A percentile compares a stretch with the other conserved stretches of the same genome.
These are phyloP conservation scores for Rhodotorula sp. DNA, from an alignment of 1,284 basidiomycete genomes.

Conservation along the genomic window DNA sequence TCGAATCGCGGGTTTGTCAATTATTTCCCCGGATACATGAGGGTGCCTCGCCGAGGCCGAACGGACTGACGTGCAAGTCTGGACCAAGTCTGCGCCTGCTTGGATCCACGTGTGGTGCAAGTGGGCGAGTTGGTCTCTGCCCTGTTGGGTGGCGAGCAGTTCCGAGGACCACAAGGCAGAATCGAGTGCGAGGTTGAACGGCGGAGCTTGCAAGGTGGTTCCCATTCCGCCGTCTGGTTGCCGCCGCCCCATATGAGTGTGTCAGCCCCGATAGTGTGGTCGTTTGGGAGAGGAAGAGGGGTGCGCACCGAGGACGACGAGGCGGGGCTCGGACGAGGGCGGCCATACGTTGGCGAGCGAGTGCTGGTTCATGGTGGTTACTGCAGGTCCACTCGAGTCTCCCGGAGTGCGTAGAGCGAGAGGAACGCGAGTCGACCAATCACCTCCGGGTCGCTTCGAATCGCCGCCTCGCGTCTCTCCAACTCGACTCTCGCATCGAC, in stretches of 20 bases:
- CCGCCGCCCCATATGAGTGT: too few relatives aligned
- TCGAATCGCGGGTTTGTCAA: neutral
- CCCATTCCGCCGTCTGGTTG: conserved; percentile 32
- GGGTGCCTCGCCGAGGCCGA: too few relatives aligned
- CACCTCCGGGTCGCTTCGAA: too few relatives aligned
- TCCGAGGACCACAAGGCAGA: conserved; percentile 35
- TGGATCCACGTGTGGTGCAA: conserved; percentile 75
- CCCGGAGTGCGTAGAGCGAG: neutral
- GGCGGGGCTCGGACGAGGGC: too few relatives aligned
- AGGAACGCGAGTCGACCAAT: too few relatives aligned
- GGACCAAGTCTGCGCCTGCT: conserved; percentile 62
- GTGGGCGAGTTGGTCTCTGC: conserved; percentile 59
- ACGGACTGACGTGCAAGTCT: conserved; percentile 35
- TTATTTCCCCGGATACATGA: neutral
- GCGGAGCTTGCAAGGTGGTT: conserved; percentile 31
- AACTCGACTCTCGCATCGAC: neutral
- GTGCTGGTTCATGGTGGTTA: too few relatives aligned
- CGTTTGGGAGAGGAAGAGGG: neutral
- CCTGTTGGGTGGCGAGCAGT: conserved; percentile 51
- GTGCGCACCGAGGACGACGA: neutral
- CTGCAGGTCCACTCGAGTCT: neutral
- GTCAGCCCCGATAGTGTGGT: neutral
- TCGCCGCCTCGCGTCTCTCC: neutral
- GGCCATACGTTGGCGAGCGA: too few relatives aligned
- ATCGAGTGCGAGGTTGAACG: conserved; percentile 26